phyloP scores from a whole-genome alignment of 179 eudicot genomes.

The Actinidia arguta region DNA sequence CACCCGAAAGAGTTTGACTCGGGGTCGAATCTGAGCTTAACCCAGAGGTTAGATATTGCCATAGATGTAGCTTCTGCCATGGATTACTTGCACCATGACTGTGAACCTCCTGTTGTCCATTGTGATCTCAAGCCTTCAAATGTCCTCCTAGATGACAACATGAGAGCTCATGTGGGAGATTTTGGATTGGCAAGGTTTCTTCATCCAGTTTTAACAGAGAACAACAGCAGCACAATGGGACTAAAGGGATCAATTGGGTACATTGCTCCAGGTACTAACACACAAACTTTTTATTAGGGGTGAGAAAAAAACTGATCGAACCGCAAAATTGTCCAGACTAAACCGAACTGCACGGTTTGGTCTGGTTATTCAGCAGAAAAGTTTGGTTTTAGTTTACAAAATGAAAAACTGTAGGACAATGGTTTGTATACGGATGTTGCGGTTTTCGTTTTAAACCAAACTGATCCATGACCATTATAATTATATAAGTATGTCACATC shows the following conservation, averaged over 20 bases:
- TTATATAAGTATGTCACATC: too few species aligned
- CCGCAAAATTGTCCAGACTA: too few species aligned
- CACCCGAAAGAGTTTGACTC: neutral
- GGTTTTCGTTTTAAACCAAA: too few species aligned
- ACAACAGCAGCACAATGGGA: neutral
- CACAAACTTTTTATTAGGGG: too few species aligned
- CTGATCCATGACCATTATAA: too few species aligned
- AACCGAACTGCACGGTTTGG: too few species aligned
- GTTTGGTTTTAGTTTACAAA: too few species aligned
- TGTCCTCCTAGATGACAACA: conserved; percentile 13
- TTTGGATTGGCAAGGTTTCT: conserved; percentile 12
- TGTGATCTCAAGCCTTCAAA: conserved; percentile 27
- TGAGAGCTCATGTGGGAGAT: conserved; percentile 19
- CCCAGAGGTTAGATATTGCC: conserved; percentile 1
- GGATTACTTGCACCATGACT: conserved; percentile 9
- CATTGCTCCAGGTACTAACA: conserved; percentile 7
- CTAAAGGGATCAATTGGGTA: conserved; percentile 14
- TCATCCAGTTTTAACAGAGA: neutral
- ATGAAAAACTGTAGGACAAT: too few species aligned
- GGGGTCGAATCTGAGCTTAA: neutral
- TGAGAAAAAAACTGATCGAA: too few species aligned
- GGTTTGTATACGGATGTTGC: too few species aligned
- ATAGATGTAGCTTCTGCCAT: conserved; percentile 14
- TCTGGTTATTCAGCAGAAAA: too few species aligned
- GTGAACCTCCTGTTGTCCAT: neutral